phyloP scores from a whole-genome alignment of 1,139 yeast genomes.

The Pichia sp. region DNA sequence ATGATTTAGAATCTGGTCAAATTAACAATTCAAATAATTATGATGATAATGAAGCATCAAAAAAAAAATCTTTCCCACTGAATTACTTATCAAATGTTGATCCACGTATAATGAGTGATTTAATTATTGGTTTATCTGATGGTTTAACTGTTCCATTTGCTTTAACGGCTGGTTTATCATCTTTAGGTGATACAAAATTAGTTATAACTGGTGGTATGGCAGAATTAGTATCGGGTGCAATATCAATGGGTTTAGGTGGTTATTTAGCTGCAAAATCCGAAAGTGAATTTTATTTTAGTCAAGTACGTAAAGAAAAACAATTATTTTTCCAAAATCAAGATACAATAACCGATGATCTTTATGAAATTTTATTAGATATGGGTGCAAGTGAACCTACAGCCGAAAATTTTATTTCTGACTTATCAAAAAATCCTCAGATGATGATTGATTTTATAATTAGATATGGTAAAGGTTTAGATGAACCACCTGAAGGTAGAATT shows the following conservation, averaged over 20 bases:
- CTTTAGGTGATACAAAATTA: constrained; percentile 65
- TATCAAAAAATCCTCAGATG: constrained; percentile 58
- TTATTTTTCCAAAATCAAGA: constrained; percentile 63
- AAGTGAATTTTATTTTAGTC: constrained; percentile 60
- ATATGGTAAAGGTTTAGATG: constrained; percentile 70
- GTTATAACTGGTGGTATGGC: constrained; percentile 86
- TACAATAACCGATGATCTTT: constrained; percentile 52
- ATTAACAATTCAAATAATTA: neutral
- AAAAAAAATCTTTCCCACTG: constrained; percentile 2
- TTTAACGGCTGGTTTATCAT: constrained; percentile 72
- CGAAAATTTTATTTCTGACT: constrained; percentile 57
- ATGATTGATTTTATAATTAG: constrained; percentile 68
- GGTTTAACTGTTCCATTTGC: constrained; percentile 85
- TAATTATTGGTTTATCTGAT: constrained; percentile 72
- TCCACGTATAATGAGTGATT: constrained; percentile 76
- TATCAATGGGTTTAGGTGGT: constrained; percentile 83
- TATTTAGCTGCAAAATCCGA: constrained; percentile 78
- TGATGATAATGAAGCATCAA: neutral
- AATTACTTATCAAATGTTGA: constrained; percentile 30
- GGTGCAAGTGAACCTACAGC: constrained; percentile 66
- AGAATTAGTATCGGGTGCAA: constrained; percentile 75
- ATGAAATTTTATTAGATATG: constrained; percentile 63
- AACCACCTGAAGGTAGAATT: constrained; percentile 75
- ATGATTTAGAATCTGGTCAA: constrained; percentile 7
- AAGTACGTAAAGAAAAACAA: constrained; percentile 65